phyloP scores from a whole-genome alignment of 306 rosid species.

The Amphicarpaea edgeworthii region DNA sequence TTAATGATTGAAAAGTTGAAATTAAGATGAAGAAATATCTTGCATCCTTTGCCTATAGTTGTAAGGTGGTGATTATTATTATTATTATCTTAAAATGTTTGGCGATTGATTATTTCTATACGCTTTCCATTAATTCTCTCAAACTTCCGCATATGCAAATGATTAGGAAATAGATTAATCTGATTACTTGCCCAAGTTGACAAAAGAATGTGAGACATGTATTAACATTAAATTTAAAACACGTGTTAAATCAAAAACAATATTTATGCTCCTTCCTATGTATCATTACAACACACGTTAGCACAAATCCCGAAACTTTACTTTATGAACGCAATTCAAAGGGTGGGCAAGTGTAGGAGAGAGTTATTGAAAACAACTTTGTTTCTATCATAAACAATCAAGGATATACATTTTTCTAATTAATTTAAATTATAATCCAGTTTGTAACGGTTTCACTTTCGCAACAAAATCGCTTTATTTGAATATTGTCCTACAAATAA shows the following conservation, averaged over 20 bases:
- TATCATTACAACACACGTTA: too few relatives aligned
- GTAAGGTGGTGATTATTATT: background rate
- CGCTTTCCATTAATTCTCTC: background rate
- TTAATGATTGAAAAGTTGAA: too few relatives aligned
- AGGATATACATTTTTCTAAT: background rate
- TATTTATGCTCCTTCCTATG: background rate
- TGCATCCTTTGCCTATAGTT: background rate
- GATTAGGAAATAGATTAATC: background rate
- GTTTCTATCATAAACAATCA: background rate
- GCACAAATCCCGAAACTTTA: background rate
- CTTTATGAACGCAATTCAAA: background rate
- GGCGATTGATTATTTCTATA: background rate
- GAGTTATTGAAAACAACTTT: background rate
- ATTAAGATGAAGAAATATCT: background rate
- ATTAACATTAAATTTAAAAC: background rate
- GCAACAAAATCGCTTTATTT: too few relatives aligned
- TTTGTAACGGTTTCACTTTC: too few relatives aligned
- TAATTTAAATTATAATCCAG: too few relatives aligned
- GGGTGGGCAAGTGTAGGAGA: background rate
- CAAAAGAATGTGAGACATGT: background rate
- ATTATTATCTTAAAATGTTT: background rate
- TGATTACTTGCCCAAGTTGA: background rate
- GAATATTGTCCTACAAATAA: too few relatives aligned
- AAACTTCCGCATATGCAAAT: background rate
- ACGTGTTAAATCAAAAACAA: background rate